Base-by-base conservation (phyloP, 306 rosid genomes). In the Ceratonia siliqua region DNA sequence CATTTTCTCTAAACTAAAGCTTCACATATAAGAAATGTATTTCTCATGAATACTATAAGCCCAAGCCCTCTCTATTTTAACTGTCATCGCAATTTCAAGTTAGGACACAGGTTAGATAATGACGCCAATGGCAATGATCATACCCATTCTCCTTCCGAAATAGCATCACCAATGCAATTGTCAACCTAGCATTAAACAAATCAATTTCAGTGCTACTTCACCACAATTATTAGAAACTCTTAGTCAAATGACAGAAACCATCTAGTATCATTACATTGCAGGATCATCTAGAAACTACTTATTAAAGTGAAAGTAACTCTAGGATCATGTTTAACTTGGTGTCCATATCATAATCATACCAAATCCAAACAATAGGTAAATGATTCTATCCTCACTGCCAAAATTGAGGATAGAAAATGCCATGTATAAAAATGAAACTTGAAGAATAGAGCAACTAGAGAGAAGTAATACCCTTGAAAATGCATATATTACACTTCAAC, bases 111-210 rank as follows among this genome's bases (percentile, higher is more conserved):
- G 85, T 70, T 71, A 92, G 68, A 63, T 92, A 90, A 77, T 54
- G 94, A 70, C 96, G 86, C 97, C 96, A 92, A 71, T 75, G 92
- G 67, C 97, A 90, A 35, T 43, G 96, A 58, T 88, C 88, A 18
- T 84, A 88, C 33, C 90, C 89, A 46, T 81, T 87, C 78, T 76
- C 88, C 6, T 89, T 87, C 1, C 83, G 73, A 63, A 88, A 87
- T 28, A 92, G 88, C 92, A 85, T 90, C 81, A 85, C 78, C 62
- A 88, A 83, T 35, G 88, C 90, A 73, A 77, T 68, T 8, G 43
- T 63, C 41, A 90, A 84, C 81, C 96, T 92, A 86, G 61, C 41
- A 80, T 72, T 48, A 42, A 42, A 35, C 56, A 74, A 35, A 75
- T 49, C 45, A 81, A 21, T 50, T n/a, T 56, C 77, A 81, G 20